phyloP scores from a whole-genome alignment of 129 eudicot species.

The Calendula officinalis region DNA sequence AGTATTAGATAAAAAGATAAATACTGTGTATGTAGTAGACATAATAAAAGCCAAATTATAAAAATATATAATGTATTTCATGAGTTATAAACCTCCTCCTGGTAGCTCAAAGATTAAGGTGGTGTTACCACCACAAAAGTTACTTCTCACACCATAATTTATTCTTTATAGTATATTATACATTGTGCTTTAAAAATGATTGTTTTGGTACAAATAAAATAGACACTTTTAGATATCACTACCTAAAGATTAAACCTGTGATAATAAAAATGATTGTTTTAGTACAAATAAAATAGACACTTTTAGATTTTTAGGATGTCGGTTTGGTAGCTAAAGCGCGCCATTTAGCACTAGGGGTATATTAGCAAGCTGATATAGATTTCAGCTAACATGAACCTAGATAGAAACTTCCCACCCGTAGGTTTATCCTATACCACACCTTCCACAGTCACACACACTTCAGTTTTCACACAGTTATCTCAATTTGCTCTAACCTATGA shows the following conservation, averaged over 20 bases:
- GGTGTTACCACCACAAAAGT: no score
- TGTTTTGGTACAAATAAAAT: no score
- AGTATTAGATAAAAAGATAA: no score
- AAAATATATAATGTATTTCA: not conserved
- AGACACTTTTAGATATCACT: no score
- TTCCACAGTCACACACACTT: not conserved
- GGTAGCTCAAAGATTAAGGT: constrained; percentile 13
- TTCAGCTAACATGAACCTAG: constrained; percentile 12
- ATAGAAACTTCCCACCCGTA: constrained; percentile 21
- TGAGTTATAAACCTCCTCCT: constrained; percentile 19
- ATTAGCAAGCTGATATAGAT: constrained; percentile 13
- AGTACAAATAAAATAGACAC: no score
- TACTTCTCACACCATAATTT: no score
- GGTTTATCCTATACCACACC: constrained; percentile 40
- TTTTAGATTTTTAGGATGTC: constrained; percentile 3
- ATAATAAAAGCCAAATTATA: no score
- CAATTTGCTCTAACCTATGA: constrained; percentile 1
- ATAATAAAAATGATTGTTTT: no score
- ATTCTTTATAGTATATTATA: no score
- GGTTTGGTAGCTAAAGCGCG: constrained; percentile 7
- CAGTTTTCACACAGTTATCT: constrained; percentile 20
- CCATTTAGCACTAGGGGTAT: constrained; percentile 15
- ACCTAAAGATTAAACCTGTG: no score
- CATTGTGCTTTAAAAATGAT: no score
- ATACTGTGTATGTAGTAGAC: no score